These are phyloP conservation scores for Acanthamoeba lugdunensis DNA, from an alignment of 208 protist genomes.

Conservation along the genomic window DNA sequence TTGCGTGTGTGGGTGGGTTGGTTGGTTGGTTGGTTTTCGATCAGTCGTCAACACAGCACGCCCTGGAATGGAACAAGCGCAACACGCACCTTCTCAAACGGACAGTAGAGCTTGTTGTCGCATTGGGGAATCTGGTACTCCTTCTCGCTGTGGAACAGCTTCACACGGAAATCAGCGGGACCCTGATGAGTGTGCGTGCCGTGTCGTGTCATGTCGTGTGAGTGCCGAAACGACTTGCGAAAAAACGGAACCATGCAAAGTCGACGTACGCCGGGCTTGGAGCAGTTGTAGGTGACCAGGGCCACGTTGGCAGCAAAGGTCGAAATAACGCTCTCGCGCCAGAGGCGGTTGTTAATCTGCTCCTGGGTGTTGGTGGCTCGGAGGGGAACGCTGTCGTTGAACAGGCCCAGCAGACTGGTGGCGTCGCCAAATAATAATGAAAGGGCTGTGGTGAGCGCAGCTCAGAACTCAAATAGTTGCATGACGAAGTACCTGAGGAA, in stretches of 20 bases:
- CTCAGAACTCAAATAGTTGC: not conserved
- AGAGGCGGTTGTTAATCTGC: not conserved
- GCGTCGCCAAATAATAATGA: no score
- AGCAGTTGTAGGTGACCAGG: constrained; percentile 47
- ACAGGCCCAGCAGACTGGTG: constrained; percentile 24
- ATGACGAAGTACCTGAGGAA: not conserved
- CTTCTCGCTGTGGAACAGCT: constrained; percentile 33
- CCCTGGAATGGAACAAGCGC: not conserved
- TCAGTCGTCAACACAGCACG: not conserved
- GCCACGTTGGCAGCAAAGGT: constrained; percentile 44
- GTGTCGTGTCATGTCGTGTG: not conserved
- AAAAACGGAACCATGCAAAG: not conserved
- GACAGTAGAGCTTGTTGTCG: constrained; percentile 18
- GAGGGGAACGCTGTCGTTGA: constrained; percentile 27
- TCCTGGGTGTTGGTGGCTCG: not conserved
- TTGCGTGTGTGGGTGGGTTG: not conserved
- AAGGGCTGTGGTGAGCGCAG: no score
- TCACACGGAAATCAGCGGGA: constrained; percentile 6
- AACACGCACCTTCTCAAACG: not conserved
- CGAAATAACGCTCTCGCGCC: constrained; percentile 1
- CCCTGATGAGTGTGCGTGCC: not conserved
- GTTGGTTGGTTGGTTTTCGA: no score
- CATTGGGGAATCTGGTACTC: constrained; percentile 4
- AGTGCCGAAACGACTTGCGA: no score
- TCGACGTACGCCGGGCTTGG: constrained; percentile 9